A percentile compares a stretch with the other conserved stretches of the same genome.
Evolutionary conservation across 352 stramenopile species (phyloP).

Genomic region (Phytopythium vexans): DNA sequence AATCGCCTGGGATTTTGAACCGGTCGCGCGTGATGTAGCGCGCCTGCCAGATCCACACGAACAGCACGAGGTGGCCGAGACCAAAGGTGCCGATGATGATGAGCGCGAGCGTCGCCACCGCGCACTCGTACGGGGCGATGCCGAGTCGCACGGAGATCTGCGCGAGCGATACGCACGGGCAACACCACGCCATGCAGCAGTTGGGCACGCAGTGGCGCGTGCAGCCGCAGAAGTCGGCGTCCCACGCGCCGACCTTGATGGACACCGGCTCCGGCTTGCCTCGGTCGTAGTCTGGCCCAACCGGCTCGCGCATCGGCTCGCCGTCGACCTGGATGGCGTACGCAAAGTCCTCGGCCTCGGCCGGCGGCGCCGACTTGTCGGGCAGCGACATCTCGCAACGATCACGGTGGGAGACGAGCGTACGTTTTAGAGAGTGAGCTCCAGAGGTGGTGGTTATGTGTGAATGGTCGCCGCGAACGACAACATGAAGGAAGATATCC

Average conservation of each 20-base stretch:
- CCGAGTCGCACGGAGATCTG: slow-evolving; percentile 15
- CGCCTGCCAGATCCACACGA: slow-evolving; percentile 20
- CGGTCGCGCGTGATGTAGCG: slow-evolving; percentile 22
- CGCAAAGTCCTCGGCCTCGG: slow-evolving; percentile 6
- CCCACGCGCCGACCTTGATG: slow-evolving; percentile 9
- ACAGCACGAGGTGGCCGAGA: slow-evolving; percentile 3
- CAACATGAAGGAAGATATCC: too few relatives aligned
- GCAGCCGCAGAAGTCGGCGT: slow-evolving; percentile 14
- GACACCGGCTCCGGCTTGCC: neutral
- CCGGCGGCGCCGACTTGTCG: neutral
- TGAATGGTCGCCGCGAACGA: neutral
- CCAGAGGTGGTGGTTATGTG: neutral
- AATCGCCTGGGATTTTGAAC: slow-evolving; percentile 39
- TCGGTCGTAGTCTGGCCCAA: too few relatives aligned
- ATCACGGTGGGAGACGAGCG: neutral
- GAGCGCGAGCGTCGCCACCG: neutral
- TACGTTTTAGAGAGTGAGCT: neutral
- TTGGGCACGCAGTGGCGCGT: slow-evolving; percentile 14
- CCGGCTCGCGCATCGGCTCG: neutral
- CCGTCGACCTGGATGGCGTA: slow-evolving; percentile 27
- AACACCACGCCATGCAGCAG: slow-evolving; percentile 15
- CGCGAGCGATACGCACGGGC: slow-evolving; percentile 18
- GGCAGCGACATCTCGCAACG: too few relatives aligned
- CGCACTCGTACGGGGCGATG: slow-evolving; percentile 6
- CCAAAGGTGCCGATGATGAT: slow-evolving; percentile 5